Conservation (phyloP, 352 stramenopile genomes). For the Pythium dissotocum region DNA sequence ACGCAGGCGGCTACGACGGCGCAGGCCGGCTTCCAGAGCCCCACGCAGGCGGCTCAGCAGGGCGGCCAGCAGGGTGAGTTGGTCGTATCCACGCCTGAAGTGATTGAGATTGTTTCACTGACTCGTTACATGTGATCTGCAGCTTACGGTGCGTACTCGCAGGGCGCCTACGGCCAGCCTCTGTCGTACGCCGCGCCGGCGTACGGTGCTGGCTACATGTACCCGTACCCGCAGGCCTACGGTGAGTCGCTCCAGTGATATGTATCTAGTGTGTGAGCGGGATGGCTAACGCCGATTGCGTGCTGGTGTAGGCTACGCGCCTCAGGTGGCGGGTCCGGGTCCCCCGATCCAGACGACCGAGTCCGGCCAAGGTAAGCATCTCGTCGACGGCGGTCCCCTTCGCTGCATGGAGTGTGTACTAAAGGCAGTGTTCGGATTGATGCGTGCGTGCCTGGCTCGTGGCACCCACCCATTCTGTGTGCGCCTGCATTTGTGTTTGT, state of each 20-base stretch:
- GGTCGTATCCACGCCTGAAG: constrained; percentile 21
- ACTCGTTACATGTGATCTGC: background rate
- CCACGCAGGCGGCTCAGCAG: constrained; percentile 15
- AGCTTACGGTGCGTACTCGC: constrained; percentile 72
- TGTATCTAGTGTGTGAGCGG: background rate
- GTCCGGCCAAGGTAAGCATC: constrained; percentile 76
- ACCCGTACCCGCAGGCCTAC: constrained; percentile 82
- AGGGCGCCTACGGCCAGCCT: constrained; percentile 68
- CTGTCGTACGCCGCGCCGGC: constrained; percentile 69
- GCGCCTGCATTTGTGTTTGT: constrained; percentile 29
- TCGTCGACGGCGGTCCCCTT: constrained; percentile 15
- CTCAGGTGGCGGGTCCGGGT: constrained; percentile 79
- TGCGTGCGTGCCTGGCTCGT: constrained; percentile 31
- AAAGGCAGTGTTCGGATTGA: constrained; percentile 27
- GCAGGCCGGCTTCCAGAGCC: constrained; percentile 33
- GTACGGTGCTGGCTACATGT: constrained; percentile 85
- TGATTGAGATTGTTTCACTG: background rate
- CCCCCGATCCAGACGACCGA: constrained; percentile 89
- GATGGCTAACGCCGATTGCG: background rate
- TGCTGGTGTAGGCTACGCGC: constrained; percentile 61
- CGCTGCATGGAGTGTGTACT: constrained; percentile 23
- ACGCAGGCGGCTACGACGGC: constrained; percentile 38
- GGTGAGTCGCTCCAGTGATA: constrained; percentile 33
- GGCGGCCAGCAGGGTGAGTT: constrained; percentile 42
- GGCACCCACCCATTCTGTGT: constrained; percentile 18